phyloP scores from a whole-genome alignment of 805 yeast genomes.

The Kluyveromyces nonfermentans region DNA sequence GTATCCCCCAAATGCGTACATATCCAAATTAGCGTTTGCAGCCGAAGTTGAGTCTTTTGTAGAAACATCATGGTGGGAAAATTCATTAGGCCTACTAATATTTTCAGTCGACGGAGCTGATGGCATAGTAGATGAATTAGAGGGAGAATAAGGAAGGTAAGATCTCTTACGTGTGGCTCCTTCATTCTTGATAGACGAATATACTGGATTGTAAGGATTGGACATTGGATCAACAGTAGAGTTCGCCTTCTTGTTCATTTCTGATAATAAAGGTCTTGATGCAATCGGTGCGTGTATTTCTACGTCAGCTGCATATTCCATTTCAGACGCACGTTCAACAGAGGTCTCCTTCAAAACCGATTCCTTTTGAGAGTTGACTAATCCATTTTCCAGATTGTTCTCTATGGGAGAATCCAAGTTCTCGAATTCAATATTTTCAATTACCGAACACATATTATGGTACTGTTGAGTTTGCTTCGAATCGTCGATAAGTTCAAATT shows the following conservation, averaged over 20 bases:
- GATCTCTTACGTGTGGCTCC: background rate
- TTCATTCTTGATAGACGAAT: background rate
- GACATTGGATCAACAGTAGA: background rate
- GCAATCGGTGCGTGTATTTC: background rate
- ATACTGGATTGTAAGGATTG: background rate
- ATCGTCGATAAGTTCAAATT: background rate
- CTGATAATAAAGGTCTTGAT: background rate
- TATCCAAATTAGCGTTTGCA: background rate
- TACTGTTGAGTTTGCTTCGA: background rate
- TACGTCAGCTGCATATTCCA: background rate
- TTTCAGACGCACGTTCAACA: background rate
- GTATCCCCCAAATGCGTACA: slow-evolving; percentile 9
- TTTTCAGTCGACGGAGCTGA: background rate
- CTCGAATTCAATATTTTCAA: background rate
- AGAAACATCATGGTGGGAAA: background rate
- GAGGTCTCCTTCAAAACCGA: background rate
- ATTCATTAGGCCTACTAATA: background rate
- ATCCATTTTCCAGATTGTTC: background rate
- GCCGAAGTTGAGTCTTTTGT: background rate
- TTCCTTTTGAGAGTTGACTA: background rate
- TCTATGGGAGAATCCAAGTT: background rate
- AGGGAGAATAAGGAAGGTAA: background rate
- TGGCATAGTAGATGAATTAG: background rate
- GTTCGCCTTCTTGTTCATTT: background rate
- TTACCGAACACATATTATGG: background rate